A percentile compares a stretch with the other conserved stretches of the same genome.
phyloP scores from a whole-genome alignment of 257 asterid species.

The Echites panduratus region DNA sequence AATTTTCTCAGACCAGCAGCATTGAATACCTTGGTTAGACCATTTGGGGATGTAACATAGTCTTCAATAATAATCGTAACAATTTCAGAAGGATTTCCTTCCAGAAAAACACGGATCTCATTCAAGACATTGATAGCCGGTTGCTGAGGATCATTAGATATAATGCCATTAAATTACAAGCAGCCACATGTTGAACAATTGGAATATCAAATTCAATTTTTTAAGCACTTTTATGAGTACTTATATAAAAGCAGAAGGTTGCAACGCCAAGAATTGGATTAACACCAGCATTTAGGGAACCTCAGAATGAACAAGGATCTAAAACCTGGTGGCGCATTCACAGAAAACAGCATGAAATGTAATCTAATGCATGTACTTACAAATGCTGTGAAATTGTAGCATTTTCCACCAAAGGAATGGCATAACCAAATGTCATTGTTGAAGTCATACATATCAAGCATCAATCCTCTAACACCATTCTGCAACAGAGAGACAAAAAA shows the following conservation, averaged over 20 bases:
- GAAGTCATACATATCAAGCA: constrained; percentile 95
- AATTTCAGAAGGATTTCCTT: constrained; percentile 76
- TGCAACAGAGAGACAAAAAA: constrained; percentile 29
- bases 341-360: background rate
- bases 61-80: constrained; percentile 88
- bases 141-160: constrained; percentile 40
- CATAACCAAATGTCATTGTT: constrained; percentile 86
- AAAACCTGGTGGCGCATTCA: background rate
- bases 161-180: background rate
- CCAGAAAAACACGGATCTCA: constrained; percentile 71
- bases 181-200: constrained; percentile 1
- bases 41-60: constrained; percentile 68
- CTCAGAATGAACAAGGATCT: background rate
- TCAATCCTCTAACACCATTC: constrained; percentile 93
- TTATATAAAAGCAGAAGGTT: background rate
- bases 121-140: constrained; percentile 73
- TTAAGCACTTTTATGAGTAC: background rate
- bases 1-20: constrained; percentile 69
- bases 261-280: background rate
- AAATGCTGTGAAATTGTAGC: constrained; percentile 88
- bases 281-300: background rate
- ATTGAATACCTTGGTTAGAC: constrained; percentile 58
- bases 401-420: constrained; percentile 79
- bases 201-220: background rate
- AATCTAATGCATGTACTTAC: constrained; percentile 42